These are phyloP conservation scores for Orbilia javanica DNA, from an alignment of 2,329 filamentous ascomycete genomes.

Conservation along the genomic window DNA sequence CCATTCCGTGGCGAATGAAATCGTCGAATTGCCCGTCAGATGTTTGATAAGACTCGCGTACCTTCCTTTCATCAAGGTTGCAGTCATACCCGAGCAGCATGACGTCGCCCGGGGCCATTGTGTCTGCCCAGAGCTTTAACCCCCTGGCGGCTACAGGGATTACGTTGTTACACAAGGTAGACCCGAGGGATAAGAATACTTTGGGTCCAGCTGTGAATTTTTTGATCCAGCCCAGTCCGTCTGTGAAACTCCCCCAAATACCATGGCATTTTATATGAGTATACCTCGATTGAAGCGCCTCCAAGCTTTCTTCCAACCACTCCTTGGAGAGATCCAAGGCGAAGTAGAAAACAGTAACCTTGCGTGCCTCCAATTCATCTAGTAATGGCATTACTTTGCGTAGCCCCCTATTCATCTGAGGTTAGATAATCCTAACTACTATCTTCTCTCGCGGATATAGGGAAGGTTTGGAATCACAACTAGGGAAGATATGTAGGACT, in stretches of 20 bases:
- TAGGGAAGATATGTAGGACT: too few relatives aligned
- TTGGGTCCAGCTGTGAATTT: not conserved
- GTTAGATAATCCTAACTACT: not conserved
- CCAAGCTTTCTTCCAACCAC: not conserved
- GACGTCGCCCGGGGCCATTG: not conserved
- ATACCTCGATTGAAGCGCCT: not conserved
- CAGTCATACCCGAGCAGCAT: slow-evolving; percentile 14
- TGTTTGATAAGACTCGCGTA: not conserved
- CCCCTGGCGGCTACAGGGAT: slow-evolving; percentile 11
- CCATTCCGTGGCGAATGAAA: slow-evolving; percentile 21
- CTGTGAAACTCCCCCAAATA: slow-evolving; percentile 11
- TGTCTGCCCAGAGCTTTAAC: slow-evolving; percentile 2
- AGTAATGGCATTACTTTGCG: slow-evolving; percentile 13
- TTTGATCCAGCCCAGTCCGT: slow-evolving; percentile 18
- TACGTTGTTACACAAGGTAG: slow-evolving; percentile 19
- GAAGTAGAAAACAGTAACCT: not conserved
- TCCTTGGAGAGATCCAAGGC: slow-evolving; percentile 9
- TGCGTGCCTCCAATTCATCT: not conserved
- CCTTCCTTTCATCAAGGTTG: not conserved
- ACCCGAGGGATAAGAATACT: slow-evolving; percentile 9
- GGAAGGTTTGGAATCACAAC: not conserved
- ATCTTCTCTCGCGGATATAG: not conserved
- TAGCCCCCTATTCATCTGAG: not conserved
- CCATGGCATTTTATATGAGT: not conserved
- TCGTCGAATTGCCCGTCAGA: not conserved